phyloP scores from a whole-genome alignment of 805 yeast genomes.

The Lipomyces sp. region DNA sequence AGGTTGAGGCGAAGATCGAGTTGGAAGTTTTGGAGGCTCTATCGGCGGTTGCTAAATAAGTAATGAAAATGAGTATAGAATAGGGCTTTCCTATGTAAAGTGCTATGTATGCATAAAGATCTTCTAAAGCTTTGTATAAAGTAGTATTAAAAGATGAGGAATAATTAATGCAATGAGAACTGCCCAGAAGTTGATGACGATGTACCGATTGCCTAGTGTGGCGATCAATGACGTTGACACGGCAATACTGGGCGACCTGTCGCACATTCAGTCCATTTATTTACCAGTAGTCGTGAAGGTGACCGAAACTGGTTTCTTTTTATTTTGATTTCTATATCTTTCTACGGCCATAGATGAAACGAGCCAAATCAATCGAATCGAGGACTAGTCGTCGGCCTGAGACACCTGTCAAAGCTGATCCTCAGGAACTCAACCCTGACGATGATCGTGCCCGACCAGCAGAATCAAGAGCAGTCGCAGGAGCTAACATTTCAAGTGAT shows the following conservation, averaged over 20 bases:
- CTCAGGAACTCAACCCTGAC: slow-evolving; percentile 39
- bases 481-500: background rate
- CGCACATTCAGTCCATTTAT: no score
- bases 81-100: background rate
- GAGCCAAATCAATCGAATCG: background rate
- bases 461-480: slow-evolving; percentile 36
- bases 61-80: background rate
- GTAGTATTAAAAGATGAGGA: no score
- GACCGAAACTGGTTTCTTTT: no score
- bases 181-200: no score
- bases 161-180: no score
- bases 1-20: slow-evolving; percentile 94
- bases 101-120: background rate
- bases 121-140: no score
- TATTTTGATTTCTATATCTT: no score
- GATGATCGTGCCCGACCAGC: slow-evolving; percentile 42
- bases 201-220: no score
- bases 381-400: slow-evolving; percentile 3
- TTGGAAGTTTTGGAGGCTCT: slow-evolving; percentile 94
- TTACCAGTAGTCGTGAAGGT: no score
- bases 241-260: no score
- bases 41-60: slow-evolving; percentile 71
- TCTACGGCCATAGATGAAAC: background rate
- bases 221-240: no score
- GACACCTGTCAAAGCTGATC: slow-evolving; percentile 35